Conservation (phyloP, 345 rosid genomes). For the Syzygium jambos region DNA sequence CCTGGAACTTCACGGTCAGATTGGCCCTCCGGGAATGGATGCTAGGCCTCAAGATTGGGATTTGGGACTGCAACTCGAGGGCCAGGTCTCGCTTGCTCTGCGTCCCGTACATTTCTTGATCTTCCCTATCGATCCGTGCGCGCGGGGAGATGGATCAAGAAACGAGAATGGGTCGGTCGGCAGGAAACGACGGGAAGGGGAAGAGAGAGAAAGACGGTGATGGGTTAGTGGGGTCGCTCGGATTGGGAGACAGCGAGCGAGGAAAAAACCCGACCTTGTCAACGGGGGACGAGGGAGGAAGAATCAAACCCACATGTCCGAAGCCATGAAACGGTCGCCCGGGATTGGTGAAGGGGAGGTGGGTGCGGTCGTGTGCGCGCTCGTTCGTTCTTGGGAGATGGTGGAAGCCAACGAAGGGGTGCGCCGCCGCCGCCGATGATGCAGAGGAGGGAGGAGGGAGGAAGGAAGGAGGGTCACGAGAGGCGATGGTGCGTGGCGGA, state of each 20-base stretch:
- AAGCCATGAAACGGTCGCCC: background rate
- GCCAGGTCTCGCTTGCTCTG: constrained; percentile 60
- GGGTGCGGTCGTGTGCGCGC: too few species aligned
- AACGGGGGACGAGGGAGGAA: background rate
- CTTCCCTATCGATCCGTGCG: background rate
- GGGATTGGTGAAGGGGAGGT: background rate
- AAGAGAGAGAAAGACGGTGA: background rate
- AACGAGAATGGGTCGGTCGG: background rate
- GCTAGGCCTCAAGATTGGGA: constrained; percentile 84
- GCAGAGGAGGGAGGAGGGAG: too few species aligned
- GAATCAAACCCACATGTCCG: background rate
- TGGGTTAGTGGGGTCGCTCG: background rate
- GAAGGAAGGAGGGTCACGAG: background rate
- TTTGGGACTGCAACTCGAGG: constrained; percentile 64
- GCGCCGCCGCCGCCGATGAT: too few species aligned
- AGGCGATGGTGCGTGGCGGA: background rate
- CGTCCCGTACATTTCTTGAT: constrained; percentile 48
- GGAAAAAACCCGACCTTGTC: background rate
- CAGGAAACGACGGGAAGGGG: background rate
- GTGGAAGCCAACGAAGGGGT: background rate
- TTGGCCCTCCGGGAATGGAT: constrained; percentile 96
- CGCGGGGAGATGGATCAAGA: background rate
- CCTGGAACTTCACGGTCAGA: constrained; percentile 84
- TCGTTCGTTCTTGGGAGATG: background rate
- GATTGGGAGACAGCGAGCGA: background rate